Conservation (phyloP, 208 protist species). For the Polymyxa betae region DNA sequence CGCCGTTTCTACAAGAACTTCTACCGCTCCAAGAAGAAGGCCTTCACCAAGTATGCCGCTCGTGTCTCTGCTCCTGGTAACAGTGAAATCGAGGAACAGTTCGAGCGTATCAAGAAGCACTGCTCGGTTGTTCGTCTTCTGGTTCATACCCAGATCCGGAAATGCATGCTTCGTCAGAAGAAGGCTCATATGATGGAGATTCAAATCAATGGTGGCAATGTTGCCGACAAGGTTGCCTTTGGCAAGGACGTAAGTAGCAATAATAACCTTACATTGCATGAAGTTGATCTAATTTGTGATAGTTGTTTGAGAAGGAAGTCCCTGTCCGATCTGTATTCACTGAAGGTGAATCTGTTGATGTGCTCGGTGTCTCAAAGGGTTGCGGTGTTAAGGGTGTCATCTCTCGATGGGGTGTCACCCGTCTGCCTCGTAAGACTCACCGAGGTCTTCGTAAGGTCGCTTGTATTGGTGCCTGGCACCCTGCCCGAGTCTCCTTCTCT, state of each 20-base stretch:
- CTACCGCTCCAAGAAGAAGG: constrained; percentile 95
- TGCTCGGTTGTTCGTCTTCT: constrained; percentile 94
- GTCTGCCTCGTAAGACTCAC: constrained; percentile 98
- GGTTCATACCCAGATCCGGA: constrained; percentile 95
- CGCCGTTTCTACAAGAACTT: constrained; percentile 99
- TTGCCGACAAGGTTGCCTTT: constrained; percentile 93
- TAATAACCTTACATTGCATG: background rate
- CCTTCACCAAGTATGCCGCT: constrained; percentile 92
- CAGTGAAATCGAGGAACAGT: constrained; percentile 80
- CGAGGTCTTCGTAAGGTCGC: constrained; percentile 98
- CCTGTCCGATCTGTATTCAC: constrained; percentile 89
- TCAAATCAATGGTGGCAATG: constrained; percentile 97
- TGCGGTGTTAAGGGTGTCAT: constrained; percentile 95
- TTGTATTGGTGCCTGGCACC: constrained; percentile 99
- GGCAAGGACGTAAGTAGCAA: constrained; percentile 68
- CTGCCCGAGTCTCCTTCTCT: constrained; percentile 90
- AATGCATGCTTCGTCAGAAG: constrained; percentile 89
- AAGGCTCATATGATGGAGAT: constrained; percentile 99
- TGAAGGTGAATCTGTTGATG: constrained; percentile 93
- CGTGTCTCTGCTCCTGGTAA: constrained; percentile 75
- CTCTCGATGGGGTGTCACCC: constrained; percentile 92
- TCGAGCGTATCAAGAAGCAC: constrained; percentile 92
- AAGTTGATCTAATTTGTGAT: background rate
- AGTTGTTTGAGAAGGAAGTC: constrained; percentile 94
- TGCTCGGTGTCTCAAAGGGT: constrained; percentile 96